phyloP scores from a whole-genome alignment of 2,329 filamentous ascomycete genomes.

The Aspergillus arachidicola region DNA sequence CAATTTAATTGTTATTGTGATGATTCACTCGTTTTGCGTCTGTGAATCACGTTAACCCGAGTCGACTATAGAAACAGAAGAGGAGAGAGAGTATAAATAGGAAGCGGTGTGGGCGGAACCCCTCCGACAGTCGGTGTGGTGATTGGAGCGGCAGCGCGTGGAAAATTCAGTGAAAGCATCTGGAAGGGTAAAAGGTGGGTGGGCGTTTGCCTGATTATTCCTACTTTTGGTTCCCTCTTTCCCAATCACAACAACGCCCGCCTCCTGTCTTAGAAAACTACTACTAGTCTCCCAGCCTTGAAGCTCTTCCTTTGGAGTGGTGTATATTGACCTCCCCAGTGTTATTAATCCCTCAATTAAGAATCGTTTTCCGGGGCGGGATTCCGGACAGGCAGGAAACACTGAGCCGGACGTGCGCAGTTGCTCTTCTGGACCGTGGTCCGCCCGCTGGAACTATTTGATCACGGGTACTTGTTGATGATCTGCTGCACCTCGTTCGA shows the following conservation, averaged over 20 bases:
- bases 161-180: constrained; percentile 21
- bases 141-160: constrained; percentile 28
- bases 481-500: neutral
- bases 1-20: neutral
- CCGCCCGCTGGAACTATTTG: constrained; percentile 10
- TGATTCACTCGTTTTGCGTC: neutral
- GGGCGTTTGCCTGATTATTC: constrained; percentile 6
- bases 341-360: neutral
- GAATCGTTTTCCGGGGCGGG: neutral
- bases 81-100: neutral
- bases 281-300: neutral
- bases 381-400: neutral
- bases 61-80: too few relatives aligned
- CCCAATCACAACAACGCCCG: constrained; percentile 8
- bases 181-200: neutral
- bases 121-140: constrained; percentile 24
- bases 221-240: constrained; percentile 9
- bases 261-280: neutral
- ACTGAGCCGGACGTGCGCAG: constrained; percentile 1
- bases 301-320: neutral
- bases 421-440: constrained; percentile 9
- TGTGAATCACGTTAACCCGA: neutral
- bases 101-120: constrained; percentile 9
- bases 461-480: constrained; percentile 2
- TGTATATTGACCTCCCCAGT: neutral